phyloP scores from a whole-genome alignment of 768 basidiomycete species.

The Collybiopsis luxurians region DNA sequence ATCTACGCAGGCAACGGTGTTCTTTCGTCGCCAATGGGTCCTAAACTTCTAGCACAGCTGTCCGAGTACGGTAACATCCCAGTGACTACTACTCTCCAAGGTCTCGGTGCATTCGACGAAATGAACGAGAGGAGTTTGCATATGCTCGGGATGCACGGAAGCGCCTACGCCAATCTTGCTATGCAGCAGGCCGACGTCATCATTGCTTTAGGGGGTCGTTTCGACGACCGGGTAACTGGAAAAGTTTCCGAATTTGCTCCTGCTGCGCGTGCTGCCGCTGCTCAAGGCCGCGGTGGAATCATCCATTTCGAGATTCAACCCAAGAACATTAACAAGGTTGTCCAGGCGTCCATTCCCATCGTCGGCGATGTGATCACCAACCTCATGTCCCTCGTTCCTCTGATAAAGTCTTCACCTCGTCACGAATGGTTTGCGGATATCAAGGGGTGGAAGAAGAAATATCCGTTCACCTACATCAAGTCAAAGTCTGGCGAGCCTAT shows the following conservation, averaged over 20 bases:
- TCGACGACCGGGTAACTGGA: constrained; percentile 97
- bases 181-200: constrained; percentile 98
- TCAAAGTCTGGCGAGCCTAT: constrained; percentile 62
- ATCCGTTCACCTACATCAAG: constrained; percentile 86
- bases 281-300: constrained; percentile 87
- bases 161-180: constrained; percentile 94
- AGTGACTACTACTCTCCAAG: constrained; percentile 95
- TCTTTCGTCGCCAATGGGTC: constrained; percentile 77
- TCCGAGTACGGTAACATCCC: constrained; percentile 89
- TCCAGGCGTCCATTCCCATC: constrained; percentile 91
- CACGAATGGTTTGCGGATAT: constrained; percentile 83
- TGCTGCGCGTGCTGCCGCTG: constrained; percentile 81
- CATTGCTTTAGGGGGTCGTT: constrained; percentile 94
- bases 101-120: constrained; percentile 95
- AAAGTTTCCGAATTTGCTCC: constrained; percentile 90
- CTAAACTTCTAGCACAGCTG: constrained; percentile 76
- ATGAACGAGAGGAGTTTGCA: constrained; percentile 81
- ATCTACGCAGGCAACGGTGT: constrained; percentile 95
- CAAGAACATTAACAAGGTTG: constrained; percentile 99
- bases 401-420: constrained; percentile 64
- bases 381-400: constrained; percentile 76
- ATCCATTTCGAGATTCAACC: constrained; percentile 99
- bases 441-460: constrained; percentile 78
- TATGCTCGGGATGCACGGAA: constrained; percentile 99
- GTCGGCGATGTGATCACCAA: constrained; percentile 91